Conservation (phyloP, 73 alveolate genomes). For the Paramecium octaurelia region DNA sequence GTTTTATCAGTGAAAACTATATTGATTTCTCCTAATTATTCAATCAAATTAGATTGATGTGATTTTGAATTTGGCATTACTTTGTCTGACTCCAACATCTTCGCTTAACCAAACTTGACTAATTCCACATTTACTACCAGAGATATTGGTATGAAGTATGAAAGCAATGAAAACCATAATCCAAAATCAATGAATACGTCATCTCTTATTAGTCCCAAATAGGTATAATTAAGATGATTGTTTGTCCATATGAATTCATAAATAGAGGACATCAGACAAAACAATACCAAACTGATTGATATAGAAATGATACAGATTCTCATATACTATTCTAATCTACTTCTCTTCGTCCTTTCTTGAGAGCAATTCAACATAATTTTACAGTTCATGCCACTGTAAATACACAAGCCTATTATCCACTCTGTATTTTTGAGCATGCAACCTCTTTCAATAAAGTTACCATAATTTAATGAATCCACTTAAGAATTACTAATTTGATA, state of each 20-base stretch:
- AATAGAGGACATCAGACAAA: constrained; percentile 29
- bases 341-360: constrained; percentile 75
- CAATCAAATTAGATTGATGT: constrained; percentile 85
- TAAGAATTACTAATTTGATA: not conserved
- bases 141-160: constrained; percentile 57
- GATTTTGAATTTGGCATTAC: constrained; percentile 67
- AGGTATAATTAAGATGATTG: not conserved
- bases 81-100: constrained; percentile 39
- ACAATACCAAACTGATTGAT: not conserved
- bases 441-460: constrained; percentile 87
- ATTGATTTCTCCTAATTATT: constrained; percentile 90
- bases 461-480: constrained; percentile 36
- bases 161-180: constrained; percentile 84
- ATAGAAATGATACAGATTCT: constrained; percentile 31
- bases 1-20: constrained; percentile 96
- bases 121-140: constrained; percentile 46
- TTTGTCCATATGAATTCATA: constrained; percentile 52
- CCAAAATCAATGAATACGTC: constrained; percentile 65
- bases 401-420: constrained; percentile 79
- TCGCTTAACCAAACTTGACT: constrained; percentile 61
- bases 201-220: constrained; percentile 9
- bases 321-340: constrained; percentile 66
- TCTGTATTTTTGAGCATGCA: constrained; percentile 84
- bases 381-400: constrained; percentile 92
- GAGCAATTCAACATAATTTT: constrained; percentile 89